Percentiles rank a stretch among this genome's conserved stretches.
Evolutionary conservation across 306 rosid species (phyloP).

Genomic region (Castanea crenata): DNA sequence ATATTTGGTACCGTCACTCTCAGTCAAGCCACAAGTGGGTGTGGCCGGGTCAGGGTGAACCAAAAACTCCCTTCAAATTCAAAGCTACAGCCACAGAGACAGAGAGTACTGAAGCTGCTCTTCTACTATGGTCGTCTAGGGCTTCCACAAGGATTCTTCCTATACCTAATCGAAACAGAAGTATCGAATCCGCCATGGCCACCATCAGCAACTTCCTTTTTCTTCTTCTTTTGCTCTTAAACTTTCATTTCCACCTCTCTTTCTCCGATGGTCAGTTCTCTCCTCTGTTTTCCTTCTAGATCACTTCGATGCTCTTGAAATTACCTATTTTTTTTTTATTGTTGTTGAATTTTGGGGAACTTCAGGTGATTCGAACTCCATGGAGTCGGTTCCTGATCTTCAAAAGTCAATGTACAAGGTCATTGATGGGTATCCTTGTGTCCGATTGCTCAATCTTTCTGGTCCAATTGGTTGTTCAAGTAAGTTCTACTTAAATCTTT

Average conservation of each 20-base stretch:
- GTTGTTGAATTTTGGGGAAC: background rate
- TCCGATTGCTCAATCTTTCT: constrained; percentile 71
- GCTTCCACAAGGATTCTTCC: background rate
- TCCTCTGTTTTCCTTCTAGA: background rate
- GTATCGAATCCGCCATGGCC: constrained; percentile 43
- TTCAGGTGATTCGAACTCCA: constrained; percentile 43
- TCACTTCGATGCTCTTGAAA: background rate
- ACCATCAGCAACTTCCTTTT: constrained; percentile 20
- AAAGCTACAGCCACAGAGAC: background rate
- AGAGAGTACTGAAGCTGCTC: background rate
- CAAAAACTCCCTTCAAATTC: background rate
- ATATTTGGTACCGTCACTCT: no score
- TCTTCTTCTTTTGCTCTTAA: constrained; percentile 32
- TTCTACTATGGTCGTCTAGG: background rate
- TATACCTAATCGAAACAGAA: no score
- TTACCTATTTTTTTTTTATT: no score
- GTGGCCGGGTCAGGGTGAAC: background rate
- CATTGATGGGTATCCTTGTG: constrained; percentile 74
- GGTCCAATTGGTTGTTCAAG: constrained; percentile 93
- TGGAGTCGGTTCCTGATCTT: constrained; percentile 96
- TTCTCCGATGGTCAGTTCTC: constrained; percentile 45
- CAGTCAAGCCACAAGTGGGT: no score
- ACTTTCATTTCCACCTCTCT: constrained; percentile 36
- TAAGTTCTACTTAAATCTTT: constrained; percentile 21
- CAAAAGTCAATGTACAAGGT: constrained; percentile 76